Conservation (phyloP, 331 rosid genomes). For the Erythrophleum ivorense region DNA sequence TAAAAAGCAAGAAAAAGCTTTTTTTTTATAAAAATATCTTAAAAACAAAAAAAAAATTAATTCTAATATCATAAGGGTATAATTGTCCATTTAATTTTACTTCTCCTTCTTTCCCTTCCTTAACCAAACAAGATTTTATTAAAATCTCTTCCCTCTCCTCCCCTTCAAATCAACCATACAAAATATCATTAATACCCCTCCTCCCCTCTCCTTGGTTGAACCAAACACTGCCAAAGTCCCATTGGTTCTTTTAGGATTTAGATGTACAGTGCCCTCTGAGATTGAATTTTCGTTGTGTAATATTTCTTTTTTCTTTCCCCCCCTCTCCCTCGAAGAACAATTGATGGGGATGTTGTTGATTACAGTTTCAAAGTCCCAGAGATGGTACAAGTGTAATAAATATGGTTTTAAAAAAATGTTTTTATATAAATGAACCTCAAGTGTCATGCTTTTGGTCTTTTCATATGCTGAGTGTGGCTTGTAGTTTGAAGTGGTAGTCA, state of each 20-base stretch:
- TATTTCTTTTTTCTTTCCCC: not conserved
- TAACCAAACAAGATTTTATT: too few relatives aligned
- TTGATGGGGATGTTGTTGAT: not conserved
- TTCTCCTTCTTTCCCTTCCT: too few relatives aligned
- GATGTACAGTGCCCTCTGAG: not conserved
- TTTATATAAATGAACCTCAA: not conserved
- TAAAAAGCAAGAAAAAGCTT: too few relatives aligned
- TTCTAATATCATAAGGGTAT: too few relatives aligned
- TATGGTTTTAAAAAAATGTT: constrained; percentile 10
- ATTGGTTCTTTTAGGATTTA: not conserved
- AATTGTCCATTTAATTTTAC: too few relatives aligned
- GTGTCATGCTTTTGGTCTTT: not conserved
- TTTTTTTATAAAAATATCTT: too few relatives aligned
- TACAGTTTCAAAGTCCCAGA: not conserved
- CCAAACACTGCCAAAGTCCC: too few relatives aligned
- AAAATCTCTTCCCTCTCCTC: too few relatives aligned
- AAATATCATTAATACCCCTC: too few relatives aligned
- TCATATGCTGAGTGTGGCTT: constrained; percentile 7
- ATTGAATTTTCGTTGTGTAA: not conserved
- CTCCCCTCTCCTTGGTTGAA: too few relatives aligned
- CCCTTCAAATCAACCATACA: too few relatives aligned
- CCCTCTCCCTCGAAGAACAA: not conserved
- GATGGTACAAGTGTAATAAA: not conserved
- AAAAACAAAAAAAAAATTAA: too few relatives aligned
- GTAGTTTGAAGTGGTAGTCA: constrained; percentile 27